Evolutionary conservation across 78 protist genomes (phyloP), one percentile per base, ranked within the genome.

Genomic region (Anaeramoeba flamelloides): DNA sequence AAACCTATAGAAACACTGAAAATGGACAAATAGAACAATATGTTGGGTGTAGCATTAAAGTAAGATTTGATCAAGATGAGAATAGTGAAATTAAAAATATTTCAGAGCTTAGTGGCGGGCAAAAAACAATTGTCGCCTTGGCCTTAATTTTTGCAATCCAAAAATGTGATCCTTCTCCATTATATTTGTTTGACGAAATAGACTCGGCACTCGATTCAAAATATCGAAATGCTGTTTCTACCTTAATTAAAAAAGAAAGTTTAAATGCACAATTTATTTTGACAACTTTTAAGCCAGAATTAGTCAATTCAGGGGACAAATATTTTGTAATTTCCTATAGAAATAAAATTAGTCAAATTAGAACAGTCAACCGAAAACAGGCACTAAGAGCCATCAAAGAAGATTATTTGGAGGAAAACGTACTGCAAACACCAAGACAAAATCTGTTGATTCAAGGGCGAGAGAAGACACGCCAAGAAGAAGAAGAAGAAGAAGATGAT

Each of bases 131-230:
- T 31, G 97, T 96, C 0, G 95, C 99, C n/a, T 89, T 97, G 3
- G 83, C 95, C 1, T 78, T 97, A 31, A 94, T 97, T 39, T 95
- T 97, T 33, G 98, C 99, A 22, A 94, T 97, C 33, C 99, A 97
- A 83, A 82, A 88, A n/a, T 83, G 91, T 4, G 99, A 96, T 75
- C 97, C 98, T 0, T 97, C 99, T 1, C 98, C 99, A 31, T 97
- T 97, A 86, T 97, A 97, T 79, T 82, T 95, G 2, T 93, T 97
- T 75, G 99, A 97, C 79, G 99, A 97, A 87, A 89, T 97, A 40
- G 99, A 97, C 81, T 89, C 98, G 12, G 93, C 92, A 2, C 89
- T 97, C 32, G 99, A 97, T 85, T 86, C 87, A 1, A 53, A 77
- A 75, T 85, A 91, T 74, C 83, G 97, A 33, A 37, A 79, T 0